Conservation (phyloP, 371 early-diverging fungal species). For the Batkoa obscura region DNA sequence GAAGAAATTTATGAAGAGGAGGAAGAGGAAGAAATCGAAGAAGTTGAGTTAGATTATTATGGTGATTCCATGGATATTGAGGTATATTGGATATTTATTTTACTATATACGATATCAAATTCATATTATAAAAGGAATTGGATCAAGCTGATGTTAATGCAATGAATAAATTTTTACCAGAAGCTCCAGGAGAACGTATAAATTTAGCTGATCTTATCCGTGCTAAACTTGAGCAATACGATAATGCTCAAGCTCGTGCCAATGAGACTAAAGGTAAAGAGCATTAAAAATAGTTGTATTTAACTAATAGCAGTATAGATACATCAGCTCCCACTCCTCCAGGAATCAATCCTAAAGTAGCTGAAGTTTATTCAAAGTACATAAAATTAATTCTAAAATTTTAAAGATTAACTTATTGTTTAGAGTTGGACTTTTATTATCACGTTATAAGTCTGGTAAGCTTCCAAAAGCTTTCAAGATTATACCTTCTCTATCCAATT, state of each 20-base stretch:
- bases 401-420: neutral
- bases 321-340: slow-evolving; percentile 23
- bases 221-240: slow-evolving; percentile 80
- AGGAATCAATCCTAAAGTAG: slow-evolving; percentile 67
- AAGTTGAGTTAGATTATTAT: slow-evolving; percentile 19
- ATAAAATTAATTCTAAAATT: neutral
- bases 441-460: slow-evolving; percentile 87
- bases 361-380: slow-evolving; percentile 87
- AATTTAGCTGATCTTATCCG: slow-evolving; percentile 80
- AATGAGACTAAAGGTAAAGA: neutral
- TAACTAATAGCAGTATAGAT: slow-evolving; percentile 1
- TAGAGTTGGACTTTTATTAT: slow-evolving; percentile 72
- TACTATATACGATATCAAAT: neutral
- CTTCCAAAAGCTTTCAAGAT: slow-evolving; percentile 98
- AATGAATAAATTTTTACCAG: slow-evolving; percentile 72
- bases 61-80: slow-evolving; percentile 27
- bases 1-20: slow-evolving; percentile 31
- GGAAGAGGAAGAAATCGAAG: slow-evolving; percentile 28
- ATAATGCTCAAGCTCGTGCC: slow-evolving; percentile 19
- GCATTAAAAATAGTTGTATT: neutral
- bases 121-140: slow-evolving; percentile 22
- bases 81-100: slow-evolving; percentile 5
- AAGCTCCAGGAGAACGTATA: slow-evolving; percentile 57
- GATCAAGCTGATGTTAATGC: slow-evolving; percentile 56
- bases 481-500: slow-evolving; percentile 82